Base-by-base conservation (phyloP, 805 yeast species). In the Yamadazyma olivae region DNA sequence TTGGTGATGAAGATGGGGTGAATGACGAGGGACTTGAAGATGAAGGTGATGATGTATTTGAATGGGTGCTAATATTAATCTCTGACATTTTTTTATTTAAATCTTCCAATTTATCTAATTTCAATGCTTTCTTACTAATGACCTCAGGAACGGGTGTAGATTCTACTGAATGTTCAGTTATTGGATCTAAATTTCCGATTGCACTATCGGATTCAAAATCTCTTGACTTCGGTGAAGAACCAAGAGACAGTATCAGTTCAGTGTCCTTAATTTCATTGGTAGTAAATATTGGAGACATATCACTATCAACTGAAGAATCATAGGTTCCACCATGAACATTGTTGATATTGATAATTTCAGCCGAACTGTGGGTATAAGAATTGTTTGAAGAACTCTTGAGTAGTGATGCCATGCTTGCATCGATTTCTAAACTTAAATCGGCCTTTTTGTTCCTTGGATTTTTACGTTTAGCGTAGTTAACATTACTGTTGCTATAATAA, bases 341-440 rank as follows among this genome's bases (percentile, higher is more conserved):
- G 24, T 12, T 21, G n/a, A n/a, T n/a, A n/a, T n/a, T n/a, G n/a
- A n/a, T n/a, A n/a, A n/a, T n/a, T 7, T 20, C 10, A 10, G 23
- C 10, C 7, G 23, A 20, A 20, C 9, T 20, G 23, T 10, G 12
- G 40, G 33, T 21, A 3, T n/a, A 13, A 17, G 14, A 27, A 12
- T 34, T 38, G 22, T 29, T 6, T 17, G 8, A 6, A 5, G 32
- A 30, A 13, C 9, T 27, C 15, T 40, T 28, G 14, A 64, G 48
- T 16, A 72, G 56, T 32, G 51, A 56, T 2, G 78, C 76, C 68
- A 70, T 60, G 22, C 71, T 62, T n/a, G 61, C 65, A 17, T 69
- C 72, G 28, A 73, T 70, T 35, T 70, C 76, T 27, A 69, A 46
- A 38, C 67, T 71, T 32, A 55, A 43, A 34, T 55, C 57, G 19